These are phyloP conservation scores for Stemphylium vesicarium DNA, from an alignment of 2,329 filamentous ascomycete genomes.

Conservation along the genomic window DNA sequence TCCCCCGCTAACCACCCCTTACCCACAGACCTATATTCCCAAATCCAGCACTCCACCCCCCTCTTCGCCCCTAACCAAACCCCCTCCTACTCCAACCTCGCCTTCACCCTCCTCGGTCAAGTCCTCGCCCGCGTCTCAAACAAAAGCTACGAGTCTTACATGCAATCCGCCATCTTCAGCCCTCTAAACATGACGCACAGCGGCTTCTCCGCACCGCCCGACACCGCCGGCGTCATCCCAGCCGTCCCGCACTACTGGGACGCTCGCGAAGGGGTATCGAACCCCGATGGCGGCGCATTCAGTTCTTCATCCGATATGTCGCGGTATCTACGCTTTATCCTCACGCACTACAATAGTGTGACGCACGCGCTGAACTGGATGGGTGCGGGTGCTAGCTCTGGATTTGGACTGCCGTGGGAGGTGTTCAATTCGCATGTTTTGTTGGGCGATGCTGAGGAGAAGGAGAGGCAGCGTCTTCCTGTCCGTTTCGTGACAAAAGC, in stretches of 20 bases:
- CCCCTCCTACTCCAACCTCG: slow-evolving; percentile 53
- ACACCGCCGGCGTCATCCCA: slow-evolving; percentile 50
- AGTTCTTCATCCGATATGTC: slow-evolving; percentile 50
- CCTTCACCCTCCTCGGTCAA: slow-evolving; percentile 51
- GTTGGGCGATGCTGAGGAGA: slow-evolving; percentile 43
- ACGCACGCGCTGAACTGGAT: slow-evolving; percentile 54
- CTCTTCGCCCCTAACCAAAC: slow-evolving; percentile 53
- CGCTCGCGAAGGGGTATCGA: slow-evolving; percentile 51
- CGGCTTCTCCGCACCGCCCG: slow-evolving; percentile 35
- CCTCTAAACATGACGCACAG: slow-evolving; percentile 44
- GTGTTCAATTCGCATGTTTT: slow-evolving; percentile 53
- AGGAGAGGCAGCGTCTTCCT: slow-evolving; percentile 25
- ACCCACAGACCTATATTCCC: slow-evolving; percentile 40
- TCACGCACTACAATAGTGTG: slow-evolving; percentile 52
- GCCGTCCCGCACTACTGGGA: slow-evolving; percentile 49
- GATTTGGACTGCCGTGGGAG: slow-evolving; percentile 58
- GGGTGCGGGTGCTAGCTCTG: slow-evolving; percentile 48
- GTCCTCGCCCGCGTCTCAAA: slow-evolving; percentile 49
- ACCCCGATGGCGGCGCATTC: slow-evolving; percentile 55
- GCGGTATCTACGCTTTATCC: slow-evolving; percentile 52
- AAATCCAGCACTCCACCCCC: slow-evolving; percentile 40
- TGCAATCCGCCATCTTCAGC: slow-evolving; percentile 49
- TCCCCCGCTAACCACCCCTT: slow-evolving; percentile 12
- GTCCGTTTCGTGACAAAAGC: slow-evolving; percentile 56
- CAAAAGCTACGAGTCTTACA: slow-evolving; percentile 46